Conservation (phyloP, 2,329 filamentous ascomycete species). For the Blastomyces percursus region DNA sequence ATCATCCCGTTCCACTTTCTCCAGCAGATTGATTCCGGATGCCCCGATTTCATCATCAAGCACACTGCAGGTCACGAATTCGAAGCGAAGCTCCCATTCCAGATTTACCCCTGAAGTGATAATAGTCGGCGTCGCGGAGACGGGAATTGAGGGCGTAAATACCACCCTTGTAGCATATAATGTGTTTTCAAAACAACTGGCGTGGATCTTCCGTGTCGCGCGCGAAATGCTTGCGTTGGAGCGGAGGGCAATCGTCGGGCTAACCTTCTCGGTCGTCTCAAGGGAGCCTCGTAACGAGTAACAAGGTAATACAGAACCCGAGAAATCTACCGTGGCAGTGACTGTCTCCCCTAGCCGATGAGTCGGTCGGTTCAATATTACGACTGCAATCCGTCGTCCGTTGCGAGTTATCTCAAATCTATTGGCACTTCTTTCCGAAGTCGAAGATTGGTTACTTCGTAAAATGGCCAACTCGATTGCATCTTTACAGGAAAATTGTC, state of each 20-base stretch:
- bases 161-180: constrained; percentile 68
- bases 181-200: constrained; percentile 66
- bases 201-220: constrained; percentile 73
- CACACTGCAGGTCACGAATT: constrained; percentile 71
- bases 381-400: constrained; percentile 79
- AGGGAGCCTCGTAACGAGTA: constrained; percentile 76
- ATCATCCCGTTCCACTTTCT: constrained; percentile 69
- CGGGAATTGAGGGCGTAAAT: constrained; percentile 74
- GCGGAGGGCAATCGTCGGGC: constrained; percentile 66
- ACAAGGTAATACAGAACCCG: constrained; percentile 63
- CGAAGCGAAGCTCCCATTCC: constrained; percentile 79
- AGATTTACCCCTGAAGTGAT: constrained; percentile 78
- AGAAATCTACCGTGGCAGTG: constrained; percentile 74
- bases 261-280: constrained; percentile 77
- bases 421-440: constrained; percentile 71
- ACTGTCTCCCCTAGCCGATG: constrained; percentile 85
- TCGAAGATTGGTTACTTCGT: constrained; percentile 58
- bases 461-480: constrained; percentile 85
- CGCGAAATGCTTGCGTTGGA: constrained; percentile 77
- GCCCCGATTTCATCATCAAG: constrained; percentile 28
- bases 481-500: constrained; percentile 53
- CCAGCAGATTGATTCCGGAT: constrained; percentile 49
- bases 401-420: constrained; percentile 91
- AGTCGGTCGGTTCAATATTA: constrained; percentile 77
- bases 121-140: constrained; percentile 77